phyloP scores from a whole-genome alignment of 1,284 basidiomycete genomes.

The Rhodotorula glutinis region DNA sequence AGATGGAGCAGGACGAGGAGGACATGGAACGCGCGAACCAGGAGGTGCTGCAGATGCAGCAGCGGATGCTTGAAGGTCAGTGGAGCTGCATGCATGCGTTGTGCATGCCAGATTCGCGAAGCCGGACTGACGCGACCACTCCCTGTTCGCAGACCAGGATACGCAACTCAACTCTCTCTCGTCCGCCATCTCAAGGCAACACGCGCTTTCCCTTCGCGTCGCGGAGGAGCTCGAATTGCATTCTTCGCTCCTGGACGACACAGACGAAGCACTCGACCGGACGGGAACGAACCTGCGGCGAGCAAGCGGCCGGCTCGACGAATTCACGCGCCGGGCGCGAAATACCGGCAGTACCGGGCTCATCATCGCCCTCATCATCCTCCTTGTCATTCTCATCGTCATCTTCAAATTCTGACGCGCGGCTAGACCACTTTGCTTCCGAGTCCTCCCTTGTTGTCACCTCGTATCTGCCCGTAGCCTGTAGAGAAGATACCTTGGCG shows the following conservation, averaged over 20 bases:
- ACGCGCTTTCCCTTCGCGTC: conserved; percentile 41
- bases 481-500: background rate
- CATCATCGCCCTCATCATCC: conserved; percentile 37
- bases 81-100: background rate
- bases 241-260: conserved; percentile 41
- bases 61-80: conserved; percentile 40
- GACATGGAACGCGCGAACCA: conserved; percentile 39
- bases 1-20: conserved; percentile 42
- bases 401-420: conserved; percentile 31
- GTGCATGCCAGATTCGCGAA: background rate
- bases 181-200: conserved; percentile 42
- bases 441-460: background rate
- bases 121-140: background rate
- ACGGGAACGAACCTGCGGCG: conserved; percentile 38
- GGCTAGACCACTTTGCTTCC: background rate
- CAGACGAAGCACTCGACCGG: conserved; percentile 41
- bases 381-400: conserved; percentile 38
- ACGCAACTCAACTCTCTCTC: conserved; percentile 40
- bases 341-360: conserved; percentile 35
- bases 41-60: conserved; percentile 43
- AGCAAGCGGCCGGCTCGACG: conserved; percentile 36
- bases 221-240: conserved; percentile 44
- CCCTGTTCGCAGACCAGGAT: conserved; percentile 41
- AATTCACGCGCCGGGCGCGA: conserved; percentile 35
- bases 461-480: background rate